Percentiles rank a stretch among this genome's conserved stretches.
These are phyloP conservation scores for Stramenopiles sp. DNA, from an alignment of 352 stramenopile genomes.

Conservation along the genomic window DNA sequence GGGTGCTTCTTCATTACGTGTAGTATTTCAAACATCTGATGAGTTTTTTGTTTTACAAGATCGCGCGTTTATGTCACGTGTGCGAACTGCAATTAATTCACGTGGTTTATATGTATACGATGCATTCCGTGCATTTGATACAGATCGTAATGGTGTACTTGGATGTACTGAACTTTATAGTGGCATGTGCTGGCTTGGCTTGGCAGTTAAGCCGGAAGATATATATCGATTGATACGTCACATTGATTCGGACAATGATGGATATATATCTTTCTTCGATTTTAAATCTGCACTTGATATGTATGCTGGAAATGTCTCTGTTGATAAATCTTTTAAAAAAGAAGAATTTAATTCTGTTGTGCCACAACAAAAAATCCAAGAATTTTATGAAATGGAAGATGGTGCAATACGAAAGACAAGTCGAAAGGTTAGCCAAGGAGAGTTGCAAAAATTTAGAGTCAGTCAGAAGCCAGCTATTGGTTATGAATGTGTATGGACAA, in stretches of 20 bases:
- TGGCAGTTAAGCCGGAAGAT: slow-evolving; percentile 23
- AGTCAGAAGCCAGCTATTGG: slow-evolving; percentile 47
- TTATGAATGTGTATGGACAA: slow-evolving; percentile 50
- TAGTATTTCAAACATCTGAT: too few species aligned
- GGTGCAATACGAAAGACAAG: slow-evolving; percentile 11
- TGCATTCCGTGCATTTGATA: slow-evolving; percentile 64
- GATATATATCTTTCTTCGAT: slow-evolving; percentile 62
- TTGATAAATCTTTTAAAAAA: background rate
- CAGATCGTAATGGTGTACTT: slow-evolving; percentile 53
- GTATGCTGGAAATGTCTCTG: slow-evolving; percentile 7
- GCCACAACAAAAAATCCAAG: slow-evolving; percentile 28
- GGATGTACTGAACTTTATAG: slow-evolving; percentile 53
- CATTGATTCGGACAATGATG: slow-evolving; percentile 57
- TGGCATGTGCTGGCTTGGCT: slow-evolving; percentile 55
- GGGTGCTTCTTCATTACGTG: slow-evolving; percentile 43
- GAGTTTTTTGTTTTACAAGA: slow-evolving; percentile 66
- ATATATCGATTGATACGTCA: slow-evolving; percentile 53
- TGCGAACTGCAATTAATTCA: slow-evolving; percentile 47
- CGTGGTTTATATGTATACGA: slow-evolving; percentile 57
- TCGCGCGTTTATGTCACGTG: slow-evolving; percentile 45
- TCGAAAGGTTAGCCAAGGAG: slow-evolving; percentile 29
- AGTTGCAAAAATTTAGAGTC: slow-evolving; percentile 50
- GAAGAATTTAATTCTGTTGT: too few species aligned
- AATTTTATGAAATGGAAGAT: background rate
- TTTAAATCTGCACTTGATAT: slow-evolving; percentile 63